Evolutionary conservation across 1,284 basidiomycete species (phyloP), one percentile per base, ranked within the genome.

Genomic region (Testicularia cyperi): DNA sequence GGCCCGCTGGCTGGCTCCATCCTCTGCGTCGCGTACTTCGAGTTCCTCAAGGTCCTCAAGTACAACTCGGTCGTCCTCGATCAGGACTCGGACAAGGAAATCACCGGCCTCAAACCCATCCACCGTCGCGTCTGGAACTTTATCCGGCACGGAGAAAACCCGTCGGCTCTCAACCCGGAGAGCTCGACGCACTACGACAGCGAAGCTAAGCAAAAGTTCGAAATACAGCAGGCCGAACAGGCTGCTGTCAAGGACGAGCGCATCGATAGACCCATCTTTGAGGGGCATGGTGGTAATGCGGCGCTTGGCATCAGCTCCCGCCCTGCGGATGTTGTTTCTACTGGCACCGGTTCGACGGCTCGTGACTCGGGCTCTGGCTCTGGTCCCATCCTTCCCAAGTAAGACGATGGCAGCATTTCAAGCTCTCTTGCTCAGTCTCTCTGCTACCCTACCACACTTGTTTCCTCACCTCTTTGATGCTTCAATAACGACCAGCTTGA

Each of bases 51-150:
- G 34, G 13, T 49, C 12, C 44, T 52, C 23, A 44, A 52, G 29
- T 70, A 70, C 41, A 52, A 63, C 30, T 48, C 45, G 3, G 60
- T 60, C 13, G 49, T 48, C 2, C 25, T 51, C 8, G 67, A 58
- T 35, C 65, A 68, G 52, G 66, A 68, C 27, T 45, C 42, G 6
- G 64, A 60, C 35, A 61, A 39, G 18, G 56, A 64, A 14, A 45
- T 53, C 28, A 53, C 48, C 5, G 60, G 48, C 30, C 60, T 64
- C 38, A 52, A 56, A 23, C 48, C 55, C 13, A 44, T 64, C 28
- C 49, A 64, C 33, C 33, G 43, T 7, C 54, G 60, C 13, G 5
- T 64, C 9, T 64, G 49, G 44, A 44, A 56, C 37, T 31, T 61
- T 2, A 21, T 55, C 16, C 38, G 45, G 6, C 46, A 49, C 39